Conservation (phyloP, 805 yeast genomes). For the Metschnikowia reukaufii region DNA sequence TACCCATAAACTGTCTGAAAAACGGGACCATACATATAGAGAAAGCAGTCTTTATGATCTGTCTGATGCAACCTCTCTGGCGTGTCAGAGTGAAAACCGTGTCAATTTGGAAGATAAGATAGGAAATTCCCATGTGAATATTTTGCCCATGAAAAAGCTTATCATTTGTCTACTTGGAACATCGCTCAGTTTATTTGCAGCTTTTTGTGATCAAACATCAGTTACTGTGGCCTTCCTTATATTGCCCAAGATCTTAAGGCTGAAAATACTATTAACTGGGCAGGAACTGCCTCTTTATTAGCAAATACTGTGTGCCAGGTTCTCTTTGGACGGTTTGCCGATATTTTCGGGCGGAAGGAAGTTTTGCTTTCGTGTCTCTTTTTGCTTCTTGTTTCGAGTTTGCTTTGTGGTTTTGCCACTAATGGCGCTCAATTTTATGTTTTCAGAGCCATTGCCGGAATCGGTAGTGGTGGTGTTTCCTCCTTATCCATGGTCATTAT, state of each 20-base stretch:
- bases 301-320: constrained; percentile 77
- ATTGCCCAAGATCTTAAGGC: constrained; percentile 50
- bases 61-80: constrained; percentile 9
- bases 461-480: constrained; percentile 58
- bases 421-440: constrained; percentile 46
- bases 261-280: constrained; percentile 58
- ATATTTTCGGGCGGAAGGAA: constrained; percentile 56
- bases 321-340: constrained; percentile 67
- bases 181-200: constrained; percentile 39
- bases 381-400: constrained; percentile 47
- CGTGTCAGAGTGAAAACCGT: constrained; percentile 1
- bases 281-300: constrained; percentile 67
- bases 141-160: constrained; percentile 39
- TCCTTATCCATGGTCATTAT: constrained; percentile 52
- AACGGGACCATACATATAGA: background rate
- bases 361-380: constrained; percentile 45
- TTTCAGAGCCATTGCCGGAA: constrained; percentile 56
- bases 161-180: constrained; percentile 38
- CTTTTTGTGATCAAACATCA: constrained; percentile 52
- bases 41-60: constrained; percentile 9
- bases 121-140: constrained; percentile 44
- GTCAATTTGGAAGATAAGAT: constrained; percentile 25
- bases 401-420: constrained; percentile 41
- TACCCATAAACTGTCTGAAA: background rate
- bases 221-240: constrained; percentile 49